Percentiles rank a stretch among this genome's conserved stretches.
Evolutionary conservation across 805 yeast species (phyloP).

Genomic region (Kuraishia capsulata): DNA sequence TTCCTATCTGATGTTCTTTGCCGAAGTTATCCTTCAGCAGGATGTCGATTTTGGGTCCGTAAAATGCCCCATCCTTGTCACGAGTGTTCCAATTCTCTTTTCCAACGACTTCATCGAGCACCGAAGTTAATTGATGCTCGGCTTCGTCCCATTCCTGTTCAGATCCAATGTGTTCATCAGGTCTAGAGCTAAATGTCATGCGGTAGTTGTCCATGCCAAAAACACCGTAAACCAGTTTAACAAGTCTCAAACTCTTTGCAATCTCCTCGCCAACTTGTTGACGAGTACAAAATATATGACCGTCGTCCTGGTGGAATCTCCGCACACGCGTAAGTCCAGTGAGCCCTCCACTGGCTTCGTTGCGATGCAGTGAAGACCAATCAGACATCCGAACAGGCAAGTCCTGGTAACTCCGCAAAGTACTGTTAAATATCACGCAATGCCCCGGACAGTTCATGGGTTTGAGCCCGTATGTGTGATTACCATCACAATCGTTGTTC

Average conservation of each 20-base stretch:
- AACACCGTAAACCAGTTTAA: constrained; percentile 63
- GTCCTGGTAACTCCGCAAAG: constrained; percentile 76
- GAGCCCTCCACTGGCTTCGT: constrained; percentile 91
- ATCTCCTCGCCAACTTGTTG: constrained; percentile 75
- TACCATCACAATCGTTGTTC: constrained; percentile 9
- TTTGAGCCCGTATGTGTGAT: constrained; percentile 60
- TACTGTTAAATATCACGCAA: constrained; percentile 69
- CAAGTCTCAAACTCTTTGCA: constrained; percentile 55
- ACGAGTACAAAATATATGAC: constrained; percentile 84
- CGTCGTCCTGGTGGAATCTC: constrained; percentile 96
- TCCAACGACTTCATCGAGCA: constrained; percentile 43
- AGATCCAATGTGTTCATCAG: constrained; percentile 74
- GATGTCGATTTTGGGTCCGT: constrained; percentile 94
- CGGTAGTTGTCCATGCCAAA: constrained; percentile 55
- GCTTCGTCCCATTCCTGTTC: constrained; percentile 76
- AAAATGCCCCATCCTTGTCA: constrained; percentile 95
- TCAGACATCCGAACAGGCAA: constrained; percentile 82
- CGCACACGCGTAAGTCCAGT: constrained; percentile 90
- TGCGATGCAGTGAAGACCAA: constrained; percentile 86
- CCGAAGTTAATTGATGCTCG: constrained; percentile 53
- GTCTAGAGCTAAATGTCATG: constrained; percentile 78
- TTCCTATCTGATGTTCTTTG: constrained; percentile 88
- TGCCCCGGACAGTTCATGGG: constrained; percentile 98
- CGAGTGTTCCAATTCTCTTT: constrained; percentile 61
- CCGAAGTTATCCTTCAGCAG: constrained; percentile 70